Evolutionary conservation across 75 land plant genomes (phyloP).

Genomic region (Sequoia sempervirens): DNA sequence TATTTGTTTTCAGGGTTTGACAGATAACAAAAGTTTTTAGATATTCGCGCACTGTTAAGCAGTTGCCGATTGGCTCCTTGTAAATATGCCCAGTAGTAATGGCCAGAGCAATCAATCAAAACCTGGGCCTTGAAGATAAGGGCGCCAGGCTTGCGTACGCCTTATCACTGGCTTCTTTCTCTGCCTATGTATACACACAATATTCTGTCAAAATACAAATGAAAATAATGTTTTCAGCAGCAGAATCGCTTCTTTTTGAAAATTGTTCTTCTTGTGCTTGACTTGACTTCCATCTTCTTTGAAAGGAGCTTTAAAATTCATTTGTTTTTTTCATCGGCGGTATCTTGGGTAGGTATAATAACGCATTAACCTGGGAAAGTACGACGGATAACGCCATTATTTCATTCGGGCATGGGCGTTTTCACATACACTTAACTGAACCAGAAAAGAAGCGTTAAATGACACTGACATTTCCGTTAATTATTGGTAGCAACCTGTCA

Average conservation of each 20-base stretch:
- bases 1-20: neutral
- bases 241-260: neutral
- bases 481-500: neutral
- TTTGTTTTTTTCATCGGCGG: neutral
- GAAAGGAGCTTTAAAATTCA: neutral
- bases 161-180: neutral
- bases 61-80: neutral
- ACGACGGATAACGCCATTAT: neutral
- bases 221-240: too few species aligned
- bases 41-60: neutral
- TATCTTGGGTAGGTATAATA: neutral
- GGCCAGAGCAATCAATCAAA: too few species aligned
- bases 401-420: neutral
- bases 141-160: neutral
- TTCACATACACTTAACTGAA: neutral
- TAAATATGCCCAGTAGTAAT: neutral
- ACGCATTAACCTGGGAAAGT: neutral
- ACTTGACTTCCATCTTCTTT: neutral
- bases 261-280: neutral
- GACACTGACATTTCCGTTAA: neutral
- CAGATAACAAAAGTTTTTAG: neutral
- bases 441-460: neutral
- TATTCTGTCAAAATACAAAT: neutral
- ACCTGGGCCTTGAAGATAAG: neutral
- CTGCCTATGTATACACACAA: neutral